Base-by-base conservation (phyloP, 371 early-diverging fungal species). In the Zancudomyces culisetae region DNA sequence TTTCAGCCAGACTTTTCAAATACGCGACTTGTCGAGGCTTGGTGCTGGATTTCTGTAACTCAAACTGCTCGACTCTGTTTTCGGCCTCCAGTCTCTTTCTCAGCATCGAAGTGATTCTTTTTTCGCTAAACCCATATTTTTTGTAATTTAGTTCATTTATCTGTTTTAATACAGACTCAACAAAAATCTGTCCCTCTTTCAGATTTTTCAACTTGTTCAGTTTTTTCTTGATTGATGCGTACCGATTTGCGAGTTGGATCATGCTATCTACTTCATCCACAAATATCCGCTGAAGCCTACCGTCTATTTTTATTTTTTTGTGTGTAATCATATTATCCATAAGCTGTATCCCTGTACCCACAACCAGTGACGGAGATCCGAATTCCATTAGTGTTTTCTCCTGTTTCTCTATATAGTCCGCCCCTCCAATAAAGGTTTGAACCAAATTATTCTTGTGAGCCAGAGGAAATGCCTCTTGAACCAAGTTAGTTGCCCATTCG, bases 201-300 rank as follows among this genome's bases (percentile, higher is more conserved):
- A 63, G 66, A 39, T 66, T 63, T 1, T 53, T 47, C 27, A 24
- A 23, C 1, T 61, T 28, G 24, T 61, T 35, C 23, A 39, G 13
- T 27, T 50, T 45, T 43, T 62, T 52, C 30, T 46, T 47, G 3
- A 50, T 47, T 1, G 53, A 39, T 2, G 64, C 63, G 19, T 56
- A 23, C 3, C 50, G 53, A 13, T 57, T 51, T 1, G 60, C 58
- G 42, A 66, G 40, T 15, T 41, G 10, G n/a, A 66, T 49, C 26
- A 64, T 40, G 2, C 29, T 49, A 28, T 66, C 66, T 19, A 66
- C 42, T 52, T 66, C 66, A 26, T 66, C 66, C 12, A 66, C 27
- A 1, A 64, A 52, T 39, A 66, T 46, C 18, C 54, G 28, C 27
- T 56, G 19, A 12, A 53, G 26, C 6, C 45, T 6, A 3, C 21